These are phyloP conservation scores for Penicillium aurantiogriseum DNA, from an alignment of 2,329 filamentous ascomycete species.

Conservation along the genomic window DNA sequence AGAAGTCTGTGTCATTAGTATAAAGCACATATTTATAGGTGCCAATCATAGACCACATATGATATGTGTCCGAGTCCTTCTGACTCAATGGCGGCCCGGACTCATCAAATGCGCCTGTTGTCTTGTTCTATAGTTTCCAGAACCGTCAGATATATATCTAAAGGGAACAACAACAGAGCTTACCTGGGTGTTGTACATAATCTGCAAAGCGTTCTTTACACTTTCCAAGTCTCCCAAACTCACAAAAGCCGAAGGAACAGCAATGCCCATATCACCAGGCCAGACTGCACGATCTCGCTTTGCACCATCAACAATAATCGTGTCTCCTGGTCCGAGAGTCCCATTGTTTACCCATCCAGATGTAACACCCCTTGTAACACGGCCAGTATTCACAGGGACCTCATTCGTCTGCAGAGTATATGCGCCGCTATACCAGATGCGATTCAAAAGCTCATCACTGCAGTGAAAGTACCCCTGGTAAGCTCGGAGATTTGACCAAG, in stretches of 20 bases:
- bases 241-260: slow-evolving; percentile 46
- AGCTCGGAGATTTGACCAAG: slow-evolving; percentile 52
- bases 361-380: slow-evolving; percentile 29
- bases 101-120: slow-evolving; percentile 37
- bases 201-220: slow-evolving; percentile 48
- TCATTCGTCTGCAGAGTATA: slow-evolving; percentile 53
- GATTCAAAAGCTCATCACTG: slow-evolving; percentile 53
- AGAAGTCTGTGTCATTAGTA: slow-evolving; percentile 52
- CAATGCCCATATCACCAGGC: slow-evolving; percentile 53
- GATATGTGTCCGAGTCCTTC: slow-evolving; percentile 37
- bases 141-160: not conserved
- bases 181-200: slow-evolving; percentile 49
- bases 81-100: slow-evolving; percentile 37
- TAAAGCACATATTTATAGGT: slow-evolving; percentile 59
- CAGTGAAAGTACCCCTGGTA: slow-evolving; percentile 56
- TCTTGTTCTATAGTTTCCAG: slow-evolving; percentile 19
- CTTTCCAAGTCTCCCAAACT: slow-evolving; percentile 48
- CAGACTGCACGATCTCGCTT: slow-evolving; percentile 47
- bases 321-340: slow-evolving; percentile 41
- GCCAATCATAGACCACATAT: slow-evolving; percentile 57
- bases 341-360: slow-evolving; percentile 44
- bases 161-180: not conserved
- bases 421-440: slow-evolving; percentile 57
- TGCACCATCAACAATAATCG: slow-evolving; percentile 46
- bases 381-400: slow-evolving; percentile 40